phyloP scores from a whole-genome alignment of 2,329 filamentous ascomycete species.

The Pyrenochaeta sp. region DNA sequence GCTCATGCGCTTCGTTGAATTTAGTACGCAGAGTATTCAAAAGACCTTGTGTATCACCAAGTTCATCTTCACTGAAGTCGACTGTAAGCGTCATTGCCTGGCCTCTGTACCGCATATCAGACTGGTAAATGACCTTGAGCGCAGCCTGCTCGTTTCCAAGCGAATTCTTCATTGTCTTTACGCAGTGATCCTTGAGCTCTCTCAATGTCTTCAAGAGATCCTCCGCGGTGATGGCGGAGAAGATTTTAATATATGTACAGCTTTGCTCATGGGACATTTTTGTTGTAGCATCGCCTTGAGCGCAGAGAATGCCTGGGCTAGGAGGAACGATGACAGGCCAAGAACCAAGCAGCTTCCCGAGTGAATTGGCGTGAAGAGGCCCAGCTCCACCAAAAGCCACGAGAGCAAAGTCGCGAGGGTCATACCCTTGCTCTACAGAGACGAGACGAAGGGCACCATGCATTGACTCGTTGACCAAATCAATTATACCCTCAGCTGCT shows the following conservation, averaged over 20 bases:
- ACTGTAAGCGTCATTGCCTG: constrained; percentile 51
- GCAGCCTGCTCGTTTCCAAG: constrained; percentile 41
- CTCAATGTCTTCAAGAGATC: constrained; percentile 48
- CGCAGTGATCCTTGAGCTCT: constrained; percentile 49
- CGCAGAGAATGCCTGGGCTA: constrained; percentile 60
- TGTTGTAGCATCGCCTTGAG: constrained; percentile 60
- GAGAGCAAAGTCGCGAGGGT: constrained; percentile 60
- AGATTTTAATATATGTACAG: constrained; percentile 55
- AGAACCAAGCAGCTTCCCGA: constrained; percentile 59
- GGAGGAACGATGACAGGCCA: constrained; percentile 64
- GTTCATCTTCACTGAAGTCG: constrained; percentile 47
- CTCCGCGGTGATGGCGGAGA: constrained; percentile 46
- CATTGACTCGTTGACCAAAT: constrained; percentile 62
- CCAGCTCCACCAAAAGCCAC: constrained; percentile 62
- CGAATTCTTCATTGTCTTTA: constrained; percentile 50
- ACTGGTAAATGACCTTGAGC: constrained; percentile 51
- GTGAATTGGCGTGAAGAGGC: constrained; percentile 60
- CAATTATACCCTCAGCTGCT: constrained; percentile 60
- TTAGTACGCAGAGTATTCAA: constrained; percentile 46
- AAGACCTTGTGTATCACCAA: constrained; percentile 42
- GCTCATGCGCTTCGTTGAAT: constrained; percentile 55
- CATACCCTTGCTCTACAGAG: constrained; percentile 62
- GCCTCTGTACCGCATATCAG: constrained; percentile 59
- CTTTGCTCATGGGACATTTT: constrained; percentile 60
- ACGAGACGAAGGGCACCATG: constrained; percentile 61